Evolutionary conservation across 345 rosid genomes (phyloP).

Genomic region (Citrus inodora): DNA sequence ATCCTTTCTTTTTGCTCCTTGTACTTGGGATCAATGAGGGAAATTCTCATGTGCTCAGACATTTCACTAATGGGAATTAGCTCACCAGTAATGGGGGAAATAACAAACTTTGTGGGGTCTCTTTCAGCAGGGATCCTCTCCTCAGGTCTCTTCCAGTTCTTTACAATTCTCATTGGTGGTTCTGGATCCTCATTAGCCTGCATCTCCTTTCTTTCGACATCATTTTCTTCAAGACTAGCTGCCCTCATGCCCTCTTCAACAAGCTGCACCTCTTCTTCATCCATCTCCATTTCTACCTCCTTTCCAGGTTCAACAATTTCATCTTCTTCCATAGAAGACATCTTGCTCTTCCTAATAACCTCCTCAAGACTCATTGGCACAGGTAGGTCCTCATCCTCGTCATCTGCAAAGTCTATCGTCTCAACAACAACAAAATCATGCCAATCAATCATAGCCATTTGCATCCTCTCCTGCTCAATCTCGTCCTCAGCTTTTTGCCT

Average conservation of each 20-base stretch:
- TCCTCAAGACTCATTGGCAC: constrained; percentile 68
- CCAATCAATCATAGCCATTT: constrained; percentile 76
- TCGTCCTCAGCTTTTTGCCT: constrained; percentile 69
- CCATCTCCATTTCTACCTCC: constrained; percentile 73
- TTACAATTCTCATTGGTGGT: constrained; percentile 57
- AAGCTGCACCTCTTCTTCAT: constrained; percentile 63
- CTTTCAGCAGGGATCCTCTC: constrained; percentile 56
- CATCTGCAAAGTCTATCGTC: constrained; percentile 61
- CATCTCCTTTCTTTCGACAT: constrained; percentile 22
- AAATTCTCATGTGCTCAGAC: constrained; percentile 68
- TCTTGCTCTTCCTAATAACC: constrained; percentile 58
- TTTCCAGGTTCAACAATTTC: constrained; percentile 54
- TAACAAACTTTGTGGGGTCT: constrained; percentile 54
- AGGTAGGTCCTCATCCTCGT: constrained; percentile 68
- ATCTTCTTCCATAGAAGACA: constrained; percentile 41
- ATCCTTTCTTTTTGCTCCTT: constrained; percentile 67
- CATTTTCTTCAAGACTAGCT: constrained; percentile 46
- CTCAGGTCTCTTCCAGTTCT: constrained; percentile 69
- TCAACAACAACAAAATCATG: constrained; percentile 67
- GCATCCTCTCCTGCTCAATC: constrained; percentile 60
- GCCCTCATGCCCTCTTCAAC: constrained; percentile 65
- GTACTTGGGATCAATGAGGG: constrained; percentile 64
- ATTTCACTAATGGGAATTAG: constrained; percentile 55
- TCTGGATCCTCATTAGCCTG: constrained; percentile 41
- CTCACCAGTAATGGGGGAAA: constrained; percentile 62